Evolutionary conservation across 495 filamentous ascomycete genomes (phyloP).

Genomic region (Penicillium odoratum): DNA sequence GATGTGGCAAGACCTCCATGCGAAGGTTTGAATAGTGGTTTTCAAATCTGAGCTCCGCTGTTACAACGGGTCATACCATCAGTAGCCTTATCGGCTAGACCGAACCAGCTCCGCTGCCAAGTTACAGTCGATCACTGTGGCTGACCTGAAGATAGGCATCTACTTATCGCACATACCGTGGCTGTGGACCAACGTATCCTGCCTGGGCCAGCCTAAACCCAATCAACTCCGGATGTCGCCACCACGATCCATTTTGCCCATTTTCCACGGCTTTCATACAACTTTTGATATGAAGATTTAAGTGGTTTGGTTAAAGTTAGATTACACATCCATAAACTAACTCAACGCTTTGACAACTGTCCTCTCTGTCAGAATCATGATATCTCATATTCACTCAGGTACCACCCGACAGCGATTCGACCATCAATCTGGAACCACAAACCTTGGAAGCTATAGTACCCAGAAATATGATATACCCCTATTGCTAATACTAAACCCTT

Average conservation of each 20-base stretch:
- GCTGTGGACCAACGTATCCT: not conserved
- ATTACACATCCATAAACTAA: not conserved
- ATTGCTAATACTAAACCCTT: not conserved
- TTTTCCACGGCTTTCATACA: not conserved
- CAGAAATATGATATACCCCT: slow-evolving; percentile 1
- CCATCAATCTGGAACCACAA: not conserved
- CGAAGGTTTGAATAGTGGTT: slow-evolving; percentile 21
- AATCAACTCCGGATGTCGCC: not conserved
- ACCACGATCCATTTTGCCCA: not conserved
- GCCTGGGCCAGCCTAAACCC: not conserved
- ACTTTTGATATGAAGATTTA: not conserved
- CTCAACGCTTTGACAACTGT: not conserved
- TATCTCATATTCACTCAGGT: slow-evolving; percentile 14
- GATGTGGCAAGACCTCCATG: not conserved
- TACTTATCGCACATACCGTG: slow-evolving; percentile 13
- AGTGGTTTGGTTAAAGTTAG: not conserved
- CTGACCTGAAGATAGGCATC: slow-evolving; percentile 11
- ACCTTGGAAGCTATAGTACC: not conserved
- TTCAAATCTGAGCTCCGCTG: slow-evolving; percentile 14
- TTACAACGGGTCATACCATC: slow-evolving; percentile 27
- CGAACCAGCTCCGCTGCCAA: slow-evolving; percentile 16
- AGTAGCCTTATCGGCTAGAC: slow-evolving; percentile 12
- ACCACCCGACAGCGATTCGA: slow-evolving; percentile 4
- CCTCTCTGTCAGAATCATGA: not conserved
- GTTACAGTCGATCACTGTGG: slow-evolving; percentile 21